phyloP scores from a whole-genome alignment of 495 filamentous ascomycete species.

The Penicillium cinerascens region DNA sequence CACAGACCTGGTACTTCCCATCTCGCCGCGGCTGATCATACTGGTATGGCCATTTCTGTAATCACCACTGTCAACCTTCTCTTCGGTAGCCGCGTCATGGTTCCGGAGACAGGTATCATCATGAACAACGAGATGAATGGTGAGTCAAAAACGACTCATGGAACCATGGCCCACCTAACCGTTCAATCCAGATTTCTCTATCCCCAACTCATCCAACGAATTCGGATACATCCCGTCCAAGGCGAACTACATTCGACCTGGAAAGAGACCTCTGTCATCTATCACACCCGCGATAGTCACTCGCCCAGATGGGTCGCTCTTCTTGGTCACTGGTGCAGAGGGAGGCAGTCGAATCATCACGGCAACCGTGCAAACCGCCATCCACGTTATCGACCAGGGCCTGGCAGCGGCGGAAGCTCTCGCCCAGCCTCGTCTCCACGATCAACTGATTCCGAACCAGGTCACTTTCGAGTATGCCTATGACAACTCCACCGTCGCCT shows the following conservation, averaged over 20 bases:
- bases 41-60: constrained; percentile 66
- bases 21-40: constrained; percentile 63
- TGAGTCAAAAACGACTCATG: constrained; percentile 8
- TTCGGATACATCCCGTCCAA: constrained; percentile 81
- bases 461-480: constrained; percentile 68
- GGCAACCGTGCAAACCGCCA: constrained; percentile 71
- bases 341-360: constrained; percentile 91
- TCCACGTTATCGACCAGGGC: constrained; percentile 65
- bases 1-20: constrained; percentile 68
- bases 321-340: constrained; percentile 70
- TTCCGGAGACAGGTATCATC: constrained; percentile 78
- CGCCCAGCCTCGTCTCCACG: constrained; percentile 67
- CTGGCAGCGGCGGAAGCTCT: constrained; percentile 59
- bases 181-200: constrained; percentile 57
- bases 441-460: constrained; percentile 74
- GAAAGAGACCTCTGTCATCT: constrained; percentile 77
- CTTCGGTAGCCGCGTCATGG: constrained; percentile 74
- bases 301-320: constrained; percentile 60
- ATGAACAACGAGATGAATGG: constrained; percentile 97
- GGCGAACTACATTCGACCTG: constrained; percentile 75
- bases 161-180: background rate
- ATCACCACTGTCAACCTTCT: constrained; percentile 84
- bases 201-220: constrained; percentile 67
- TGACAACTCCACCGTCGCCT: constrained; percentile 62
- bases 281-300: constrained; percentile 77